A percentile compares a stretch with the other conserved stretches of the same genome.
phyloP scores from a whole-genome alignment of 140 eudicot genomes.

The Cichorium intybus region DNA sequence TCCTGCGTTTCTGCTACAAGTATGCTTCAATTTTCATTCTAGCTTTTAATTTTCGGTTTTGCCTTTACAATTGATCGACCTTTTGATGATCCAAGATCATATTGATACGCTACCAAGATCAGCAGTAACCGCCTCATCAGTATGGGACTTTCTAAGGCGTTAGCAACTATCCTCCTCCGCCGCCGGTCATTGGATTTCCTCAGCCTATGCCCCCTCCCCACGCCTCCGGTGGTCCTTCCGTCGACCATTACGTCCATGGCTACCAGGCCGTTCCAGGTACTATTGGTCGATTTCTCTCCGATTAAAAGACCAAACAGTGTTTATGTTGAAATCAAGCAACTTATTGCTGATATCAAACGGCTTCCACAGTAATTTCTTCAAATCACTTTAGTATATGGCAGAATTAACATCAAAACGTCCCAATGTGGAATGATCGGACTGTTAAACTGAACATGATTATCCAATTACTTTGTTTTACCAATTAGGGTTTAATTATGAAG shows the following conservation, averaged over 20 bases:
- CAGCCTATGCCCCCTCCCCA: too few relatives aligned
- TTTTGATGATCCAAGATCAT: too few relatives aligned
- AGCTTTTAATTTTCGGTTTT: too few relatives aligned
- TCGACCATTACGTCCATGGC: too few relatives aligned
- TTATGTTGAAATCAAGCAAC: not conserved
- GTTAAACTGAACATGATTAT: too few relatives aligned
- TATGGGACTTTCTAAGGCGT: constrained; percentile 94
- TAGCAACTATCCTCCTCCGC: constrained; percentile 58
- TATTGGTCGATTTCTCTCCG: not conserved
- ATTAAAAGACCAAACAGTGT: not conserved
- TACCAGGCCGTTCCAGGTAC: too few relatives aligned
- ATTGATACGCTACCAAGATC: constrained; percentile 12
- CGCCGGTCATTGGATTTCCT: constrained; percentile 59
- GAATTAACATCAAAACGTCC: not conserved
- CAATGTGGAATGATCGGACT: too few relatives aligned
- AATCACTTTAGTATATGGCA: not conserved
- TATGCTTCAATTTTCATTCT: too few relatives aligned
- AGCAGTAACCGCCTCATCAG: constrained; percentile 42
- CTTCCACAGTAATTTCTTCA: not conserved
- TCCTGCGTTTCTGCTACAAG: too few relatives aligned
- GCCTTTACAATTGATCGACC: too few relatives aligned
- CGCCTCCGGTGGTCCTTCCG: too few relatives aligned
- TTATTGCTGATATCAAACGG: not conserved
- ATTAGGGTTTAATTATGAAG: constrained; percentile 1
- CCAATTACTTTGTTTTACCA: too few relatives aligned